Evolutionary conservation across 164 flowering plant genomes (phyloP), one percentile per base, ranked within the genome.

Genomic region (Cinnamomum chago): DNA sequence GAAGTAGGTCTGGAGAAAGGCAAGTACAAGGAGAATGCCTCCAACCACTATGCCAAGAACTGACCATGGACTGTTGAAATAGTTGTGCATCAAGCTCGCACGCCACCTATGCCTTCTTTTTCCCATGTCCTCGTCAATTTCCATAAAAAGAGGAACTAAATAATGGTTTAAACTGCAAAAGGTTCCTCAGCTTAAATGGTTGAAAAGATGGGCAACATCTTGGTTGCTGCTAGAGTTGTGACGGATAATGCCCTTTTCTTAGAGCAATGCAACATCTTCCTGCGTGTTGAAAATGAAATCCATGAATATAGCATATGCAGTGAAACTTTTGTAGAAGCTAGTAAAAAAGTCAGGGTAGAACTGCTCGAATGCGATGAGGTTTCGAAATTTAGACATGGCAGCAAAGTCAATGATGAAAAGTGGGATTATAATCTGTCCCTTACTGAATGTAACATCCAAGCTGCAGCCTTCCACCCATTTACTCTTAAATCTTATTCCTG

Each of bases 381-480:
- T 65, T 14, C 67, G 27, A 65, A 65, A 65, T 40, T 40, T 40
- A 40, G 47, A 40, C 2, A 9, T 0, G 47, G 10, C 10, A 40
- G 10, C 9, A 40, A 9, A 40, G 47, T 40, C 0, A 40, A 40
- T 0, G 47, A 9, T 0, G 10, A 40, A 0, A 5, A 0, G 2
- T 40, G 47, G 47, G 10, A 40, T 40, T 9, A 40, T 5, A 5
- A 40, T 40, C 47, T 40, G 5, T 40, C 47, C 47, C 10, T 80
- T 35, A 0, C 0, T 23, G 35, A 84, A 86, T 23, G 65, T 62
- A 2, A 86, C 25, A 58, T 83, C 47, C 47, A 40, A 40, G 47
- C 47, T 40, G 47, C 47, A 5, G 47, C 47, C 10, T 9, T 9
- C 47, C 47, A 5, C 1, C 47, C 10, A 2, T 40, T 0, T 40